These are phyloP conservation scores for Erysimum cheiranthoides DNA, from an alignment of 345 rosid species.

Conservation along the genomic window DNA sequence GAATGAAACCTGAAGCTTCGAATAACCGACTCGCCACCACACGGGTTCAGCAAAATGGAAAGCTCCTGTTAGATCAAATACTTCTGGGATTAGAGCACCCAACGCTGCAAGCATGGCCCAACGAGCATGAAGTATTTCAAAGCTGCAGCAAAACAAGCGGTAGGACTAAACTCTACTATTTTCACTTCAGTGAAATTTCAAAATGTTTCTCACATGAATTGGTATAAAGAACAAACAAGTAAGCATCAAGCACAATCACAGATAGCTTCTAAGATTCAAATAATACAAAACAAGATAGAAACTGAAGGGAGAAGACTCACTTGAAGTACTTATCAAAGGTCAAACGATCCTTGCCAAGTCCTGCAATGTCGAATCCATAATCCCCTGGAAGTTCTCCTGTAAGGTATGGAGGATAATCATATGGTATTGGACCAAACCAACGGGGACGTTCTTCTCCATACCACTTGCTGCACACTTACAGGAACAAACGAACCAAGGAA, in stretches of 20 bases:
- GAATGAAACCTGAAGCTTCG: constrained; percentile 73
- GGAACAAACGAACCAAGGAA: constrained; percentile 28
- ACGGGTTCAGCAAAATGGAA: constrained; percentile 86
- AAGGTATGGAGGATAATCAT: constrained; percentile 73
- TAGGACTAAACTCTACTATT: constrained; percentile 8
- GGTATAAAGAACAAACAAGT: neutral
- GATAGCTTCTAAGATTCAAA: neutral
- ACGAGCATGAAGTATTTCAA: constrained; percentile 92
- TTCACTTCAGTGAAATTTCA: neutral
- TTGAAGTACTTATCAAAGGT: constrained; percentile 74
- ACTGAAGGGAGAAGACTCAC: constrained; percentile 49
- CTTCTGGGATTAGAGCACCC: constrained; percentile 86
- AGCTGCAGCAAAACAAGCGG: constrained; percentile 61
- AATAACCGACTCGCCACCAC: constrained; percentile 96
- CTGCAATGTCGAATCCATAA: constrained; percentile 92
- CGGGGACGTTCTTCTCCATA: constrained; percentile 90
- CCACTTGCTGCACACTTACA: constrained; percentile 66
- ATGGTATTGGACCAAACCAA: constrained; percentile 95
- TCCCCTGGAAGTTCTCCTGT: constrained; percentile 89
- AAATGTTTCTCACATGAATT: neutral
- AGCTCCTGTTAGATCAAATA: constrained; percentile 69
- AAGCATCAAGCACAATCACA: neutral
- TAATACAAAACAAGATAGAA: neutral
- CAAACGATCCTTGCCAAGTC: constrained; percentile 68
- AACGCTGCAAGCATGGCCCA: constrained; percentile 99